Conservation (phyloP, 148 eudicot genomes). For the Dianthus caryophyllus region DNA sequence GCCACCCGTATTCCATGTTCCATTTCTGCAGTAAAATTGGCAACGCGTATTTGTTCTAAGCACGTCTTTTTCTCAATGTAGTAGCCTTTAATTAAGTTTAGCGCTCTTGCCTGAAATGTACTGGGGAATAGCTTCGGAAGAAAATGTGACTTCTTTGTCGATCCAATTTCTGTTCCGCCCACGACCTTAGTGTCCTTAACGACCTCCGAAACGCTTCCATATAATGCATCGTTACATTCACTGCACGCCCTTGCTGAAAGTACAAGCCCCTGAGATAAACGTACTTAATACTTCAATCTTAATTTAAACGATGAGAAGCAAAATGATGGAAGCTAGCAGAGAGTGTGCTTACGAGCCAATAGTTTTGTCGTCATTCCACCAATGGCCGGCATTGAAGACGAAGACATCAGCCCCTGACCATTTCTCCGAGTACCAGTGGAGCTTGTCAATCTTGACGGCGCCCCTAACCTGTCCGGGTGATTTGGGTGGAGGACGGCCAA, state of each 20-base stretch:
- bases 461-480: constrained; percentile 41
- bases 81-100: neutral
- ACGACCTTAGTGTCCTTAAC: constrained; percentile 46
- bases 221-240: constrained; percentile 65
- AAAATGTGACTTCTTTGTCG: constrained; percentile 39
- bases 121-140: constrained; percentile 68
- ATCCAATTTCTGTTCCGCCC: constrained; percentile 47
- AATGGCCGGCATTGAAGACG: constrained; percentile 53
- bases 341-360: constrained; percentile 39
- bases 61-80: neutral
- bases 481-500: constrained; percentile 39
- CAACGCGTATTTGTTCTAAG: neutral
- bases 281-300: too few relatives aligned
- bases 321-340: too few relatives aligned
- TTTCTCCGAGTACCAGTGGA: constrained; percentile 52
- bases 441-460: constrained; percentile 47
- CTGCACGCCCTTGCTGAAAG: constrained; percentile 49
- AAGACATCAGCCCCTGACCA: constrained; percentile 59
- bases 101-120: constrained; percentile 53
- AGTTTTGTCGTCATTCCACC: constrained; percentile 84
- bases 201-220: constrained; percentile 67
- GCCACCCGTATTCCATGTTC: constrained; percentile 58
- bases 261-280: constrained; percentile 47
- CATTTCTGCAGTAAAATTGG: constrained; percentile 41
- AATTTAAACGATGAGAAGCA: too few relatives aligned